A percentile compares a stretch with the other conserved stretches of the same genome.
These are phyloP conservation scores for Cystobasidium pallidum DNA, from an alignment of 1,284 basidiomycete species.

Conservation along the genomic window DNA sequence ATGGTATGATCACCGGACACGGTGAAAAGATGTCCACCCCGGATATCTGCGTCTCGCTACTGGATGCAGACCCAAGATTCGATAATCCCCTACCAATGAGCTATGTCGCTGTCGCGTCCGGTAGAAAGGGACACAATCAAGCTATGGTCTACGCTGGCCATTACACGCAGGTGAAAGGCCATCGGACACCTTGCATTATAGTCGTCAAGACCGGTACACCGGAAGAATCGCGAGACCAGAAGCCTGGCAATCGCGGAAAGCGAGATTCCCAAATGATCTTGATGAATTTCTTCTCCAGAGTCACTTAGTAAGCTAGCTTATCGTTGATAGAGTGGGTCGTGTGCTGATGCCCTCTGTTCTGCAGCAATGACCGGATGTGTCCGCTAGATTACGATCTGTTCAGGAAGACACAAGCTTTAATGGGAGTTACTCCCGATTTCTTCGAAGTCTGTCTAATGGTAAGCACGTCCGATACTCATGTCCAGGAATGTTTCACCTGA, in stretches of 20 bases:
- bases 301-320: conserved; percentile 68
- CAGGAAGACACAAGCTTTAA: conserved; percentile 91
- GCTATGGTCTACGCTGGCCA: conserved; percentile 99
- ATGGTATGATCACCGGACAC: conserved; percentile 98
- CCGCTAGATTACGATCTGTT: conserved; percentile 98
- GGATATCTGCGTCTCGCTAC: conserved; percentile 88
- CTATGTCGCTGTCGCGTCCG: conserved; percentile 86
- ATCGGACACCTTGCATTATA: conserved; percentile 91
- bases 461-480: no score
- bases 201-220: conserved; percentile 93
- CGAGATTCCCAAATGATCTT: conserved; percentile 97
- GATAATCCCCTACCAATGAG: conserved; percentile 96
- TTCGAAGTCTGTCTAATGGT: conserved; percentile 98
- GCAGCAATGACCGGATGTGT: conserved; percentile 87
- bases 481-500: no score
- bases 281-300: conserved; percentile 99
- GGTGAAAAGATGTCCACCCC: conserved; percentile 95
- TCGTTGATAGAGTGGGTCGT: neutral
- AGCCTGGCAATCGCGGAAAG: conserved; percentile 97
- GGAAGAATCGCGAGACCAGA: conserved; percentile 79
- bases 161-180: conserved; percentile 81
- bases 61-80: conserved; percentile 93
- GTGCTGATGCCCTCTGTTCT: neutral
- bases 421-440: conserved; percentile 99
- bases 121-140: conserved; percentile 85